phyloP scores from a whole-genome alignment of 2,329 filamentous ascomycete species.

The Talaromyces islandicus region DNA sequence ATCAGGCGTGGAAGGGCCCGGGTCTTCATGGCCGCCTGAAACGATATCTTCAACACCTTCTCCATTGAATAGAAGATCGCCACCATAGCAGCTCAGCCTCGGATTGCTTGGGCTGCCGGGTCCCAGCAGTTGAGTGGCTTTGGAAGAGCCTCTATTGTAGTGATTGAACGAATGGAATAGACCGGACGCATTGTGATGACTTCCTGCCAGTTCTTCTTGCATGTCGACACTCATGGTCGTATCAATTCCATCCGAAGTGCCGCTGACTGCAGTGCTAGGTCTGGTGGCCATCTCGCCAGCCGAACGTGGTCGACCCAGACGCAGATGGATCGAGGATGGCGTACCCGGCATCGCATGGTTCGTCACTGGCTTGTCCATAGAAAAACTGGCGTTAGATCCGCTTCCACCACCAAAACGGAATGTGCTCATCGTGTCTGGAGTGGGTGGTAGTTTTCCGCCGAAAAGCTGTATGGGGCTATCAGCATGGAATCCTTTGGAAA shows the following conservation, averaged over 20 bases:
- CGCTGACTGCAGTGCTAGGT: constrained; percentile 26
- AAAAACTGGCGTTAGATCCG: constrained; percentile 30
- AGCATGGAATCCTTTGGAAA: constrained; percentile 13
- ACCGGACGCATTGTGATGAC: constrained; percentile 20
- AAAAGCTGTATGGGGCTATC: constrained; percentile 25
- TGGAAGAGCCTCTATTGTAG: constrained; percentile 22
- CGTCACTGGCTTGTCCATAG: constrained; percentile 20
- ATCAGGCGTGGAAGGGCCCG: constrained; percentile 14
- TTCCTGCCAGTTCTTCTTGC: constrained; percentile 17
- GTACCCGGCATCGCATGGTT: constrained; percentile 12
- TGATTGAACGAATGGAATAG: constrained; percentile 22
- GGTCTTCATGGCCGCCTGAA: constrained; percentile 18
- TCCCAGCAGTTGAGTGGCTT: constrained; percentile 19
- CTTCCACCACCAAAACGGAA: constrained; percentile 25
- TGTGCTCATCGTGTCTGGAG: constrained; percentile 40
- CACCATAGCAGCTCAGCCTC: constrained; percentile 16
- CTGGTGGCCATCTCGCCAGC: constrained; percentile 26
- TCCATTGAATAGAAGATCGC: constrained; percentile 17
- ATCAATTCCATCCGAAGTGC: constrained; percentile 24
- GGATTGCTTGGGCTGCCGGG: constrained; percentile 20
- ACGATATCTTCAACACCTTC: constrained; percentile 17
- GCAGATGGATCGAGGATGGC: constrained; percentile 16
- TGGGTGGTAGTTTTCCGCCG: constrained; percentile 32
- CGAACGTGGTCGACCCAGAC: constrained; percentile 24
- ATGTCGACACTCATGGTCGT: constrained; percentile 27